Evolutionary conservation across 1,284 basidiomycete genomes (phyloP).

Genomic region (Trichosporon asahii): DNA sequence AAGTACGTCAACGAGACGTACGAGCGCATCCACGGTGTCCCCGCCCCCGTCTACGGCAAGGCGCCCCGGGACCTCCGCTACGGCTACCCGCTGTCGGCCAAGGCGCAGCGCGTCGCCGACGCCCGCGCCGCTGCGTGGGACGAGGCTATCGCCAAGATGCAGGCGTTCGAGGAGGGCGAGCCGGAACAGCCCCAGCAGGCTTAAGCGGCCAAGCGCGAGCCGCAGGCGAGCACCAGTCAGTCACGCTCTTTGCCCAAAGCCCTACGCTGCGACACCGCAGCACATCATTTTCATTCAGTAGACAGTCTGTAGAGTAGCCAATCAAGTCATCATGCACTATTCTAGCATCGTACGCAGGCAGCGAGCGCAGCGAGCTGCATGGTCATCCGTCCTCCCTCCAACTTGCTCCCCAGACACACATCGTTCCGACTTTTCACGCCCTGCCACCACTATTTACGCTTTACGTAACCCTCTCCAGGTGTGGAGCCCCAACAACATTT

Average conservation of each 20-base stretch:
- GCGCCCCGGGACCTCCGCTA: constrained; percentile 55
- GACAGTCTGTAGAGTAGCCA: constrained; percentile 5
- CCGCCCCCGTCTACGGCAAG: constrained; percentile 65
- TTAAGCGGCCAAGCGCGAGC: background rate
- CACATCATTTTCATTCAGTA: background rate
- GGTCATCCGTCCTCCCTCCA: too few relatives aligned
- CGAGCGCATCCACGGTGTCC: constrained; percentile 25
- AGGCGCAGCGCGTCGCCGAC: constrained; percentile 27
- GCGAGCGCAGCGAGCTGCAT: too few relatives aligned
- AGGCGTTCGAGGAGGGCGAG: constrained; percentile 17
- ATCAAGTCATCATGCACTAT: constrained; percentile 10
- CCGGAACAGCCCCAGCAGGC: background rate
- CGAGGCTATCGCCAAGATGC: constrained; percentile 28
- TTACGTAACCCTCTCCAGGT: background rate
- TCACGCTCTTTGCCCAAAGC: background rate
- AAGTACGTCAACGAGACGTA: constrained; percentile 35
- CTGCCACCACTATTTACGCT: background rate
- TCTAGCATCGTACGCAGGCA: constrained; percentile 8
- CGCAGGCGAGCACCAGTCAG: background rate
- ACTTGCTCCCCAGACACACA: too few relatives aligned
- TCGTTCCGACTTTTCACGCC: background rate
- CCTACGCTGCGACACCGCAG: background rate
- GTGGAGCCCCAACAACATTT: constrained; percentile 6
- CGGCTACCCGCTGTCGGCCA: constrained; percentile 41
- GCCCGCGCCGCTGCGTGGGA: constrained; percentile 35